Base-by-base conservation (phyloP, 2,329 filamentous ascomycete species). In the Epichloe scottii region DNA sequence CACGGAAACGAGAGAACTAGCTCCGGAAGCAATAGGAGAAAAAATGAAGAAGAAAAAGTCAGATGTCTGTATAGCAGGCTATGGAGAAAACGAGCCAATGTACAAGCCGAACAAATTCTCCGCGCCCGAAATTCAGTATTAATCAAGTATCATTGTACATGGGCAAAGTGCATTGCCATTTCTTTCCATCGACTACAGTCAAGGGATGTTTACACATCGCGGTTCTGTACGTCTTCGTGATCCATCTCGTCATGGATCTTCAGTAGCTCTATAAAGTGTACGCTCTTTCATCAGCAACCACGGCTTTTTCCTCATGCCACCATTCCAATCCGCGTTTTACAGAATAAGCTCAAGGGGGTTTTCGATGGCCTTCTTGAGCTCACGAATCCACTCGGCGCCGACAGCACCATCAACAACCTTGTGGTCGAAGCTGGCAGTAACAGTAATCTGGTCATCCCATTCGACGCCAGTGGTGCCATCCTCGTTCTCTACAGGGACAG, bases 351-450 rank as follows among this genome's bases (percentile, higher is more conserved):
- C 87, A 60, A 98, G 79, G 59, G 93, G 93, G 79, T 95, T 96
- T 83, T 98, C 93, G 54, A 98, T 76, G 49, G 89, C 87, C 80
- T 90, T 91, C 86, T 98, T 98, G 70, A 98, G 76, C 76, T 94
- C 93, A 70, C 81, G 83, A 71, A 98, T 89, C 83, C 91, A 98
- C 71, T 98, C 93, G 53, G 85, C 93, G 65, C 93, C 94, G 53
- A 97, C 87, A 40, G 90, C 93, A 57, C 93, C 93, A 67, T 98
- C 93, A 12, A 98, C 84, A 48, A 97, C 90, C 81, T 95, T 95
- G 83, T 98, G 93, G 77, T 98, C 93, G 69, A 98, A 98, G 77
- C 87, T 94, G 64, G 77, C 91, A 39, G 90, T 97, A 53, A 98
- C 84, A 55, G 87, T 81, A 64, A 98, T 96, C 78, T 97, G 90